Evolutionary conservation across 2,329 filamentous ascomycete genomes (phyloP).

Genomic region (Penicillium verrucosum): DNA sequence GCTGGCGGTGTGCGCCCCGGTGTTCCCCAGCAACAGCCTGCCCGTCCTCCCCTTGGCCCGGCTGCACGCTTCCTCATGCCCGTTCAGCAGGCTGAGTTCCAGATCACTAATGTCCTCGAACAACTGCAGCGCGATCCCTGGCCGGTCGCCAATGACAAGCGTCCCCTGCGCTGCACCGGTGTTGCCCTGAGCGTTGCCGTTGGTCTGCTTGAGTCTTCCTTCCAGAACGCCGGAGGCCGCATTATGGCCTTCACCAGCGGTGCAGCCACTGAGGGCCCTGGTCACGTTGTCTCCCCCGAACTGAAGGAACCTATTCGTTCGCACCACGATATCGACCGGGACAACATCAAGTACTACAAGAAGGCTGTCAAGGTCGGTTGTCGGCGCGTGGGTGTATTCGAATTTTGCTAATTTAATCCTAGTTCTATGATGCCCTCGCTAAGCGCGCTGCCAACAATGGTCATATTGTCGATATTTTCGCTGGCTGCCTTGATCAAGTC

Average conservation of each 20-base stretch:
- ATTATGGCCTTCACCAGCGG: conserved; percentile 98
- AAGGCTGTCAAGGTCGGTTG: conserved; percentile 81
- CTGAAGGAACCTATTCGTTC: conserved; percentile 94
- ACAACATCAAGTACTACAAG: conserved; percentile 99
- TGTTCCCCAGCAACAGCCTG: conserved; percentile 61
- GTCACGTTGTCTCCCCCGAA: conserved; percentile 94
- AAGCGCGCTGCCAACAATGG: conserved; percentile 95
- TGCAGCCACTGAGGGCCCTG: conserved; percentile 90
- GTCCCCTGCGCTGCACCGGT: conserved; percentile 86
- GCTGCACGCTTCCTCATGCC: conserved; percentile 89
- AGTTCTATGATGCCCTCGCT: conserved; percentile 93
- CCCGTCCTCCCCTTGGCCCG: conserved; percentile 71
- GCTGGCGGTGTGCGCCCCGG: conserved; percentile 69
- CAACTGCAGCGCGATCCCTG: conserved; percentile 95
- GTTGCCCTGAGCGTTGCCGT: conserved; percentile 95
- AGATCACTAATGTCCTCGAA: conserved; percentile 93
- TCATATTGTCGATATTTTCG: conserved; percentile 96
- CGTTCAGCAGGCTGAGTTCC: conserved; percentile 93
- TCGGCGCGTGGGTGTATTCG: background rate
- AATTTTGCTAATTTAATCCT: conserved; percentile 20
- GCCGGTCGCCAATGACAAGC: conserved; percentile 91
- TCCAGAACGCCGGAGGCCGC: conserved; percentile 89
- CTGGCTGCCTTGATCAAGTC: conserved; percentile 94
- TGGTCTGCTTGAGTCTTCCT: conserved; percentile 87
- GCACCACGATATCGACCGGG: conserved; percentile 96